Conservation (phyloP, 805 yeast species). For the Candida maltosa region DNA sequence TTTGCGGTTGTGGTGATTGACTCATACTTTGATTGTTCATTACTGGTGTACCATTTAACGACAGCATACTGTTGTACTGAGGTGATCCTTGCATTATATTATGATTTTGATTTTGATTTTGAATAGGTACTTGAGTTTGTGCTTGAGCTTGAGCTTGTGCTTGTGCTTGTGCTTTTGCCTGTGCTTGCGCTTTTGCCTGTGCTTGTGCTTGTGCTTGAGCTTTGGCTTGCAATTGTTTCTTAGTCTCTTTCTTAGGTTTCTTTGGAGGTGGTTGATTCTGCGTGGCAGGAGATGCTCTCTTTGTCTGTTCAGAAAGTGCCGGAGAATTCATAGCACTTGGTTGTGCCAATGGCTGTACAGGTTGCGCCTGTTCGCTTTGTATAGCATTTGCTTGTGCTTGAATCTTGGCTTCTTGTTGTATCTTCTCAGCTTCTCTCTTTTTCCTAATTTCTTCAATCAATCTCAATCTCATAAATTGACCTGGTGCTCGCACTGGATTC, state of each 20-base stretch:
- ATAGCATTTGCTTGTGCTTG: conserved; percentile 28
- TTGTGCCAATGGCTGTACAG: neutral
- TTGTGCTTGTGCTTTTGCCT: conserved; percentile 11
- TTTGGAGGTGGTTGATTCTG: conserved; percentile 6
- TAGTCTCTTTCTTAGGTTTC: conserved; percentile 9
- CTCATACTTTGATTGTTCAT: conserved; percentile 10
- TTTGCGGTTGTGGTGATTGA: conserved; percentile 4
- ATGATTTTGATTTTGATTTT: conserved; percentile 4
- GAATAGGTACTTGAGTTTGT: conserved; percentile 5
- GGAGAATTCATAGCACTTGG: conserved; percentile 2
- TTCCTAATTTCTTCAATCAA: conserved; percentile 85
- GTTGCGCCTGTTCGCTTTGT: conserved; percentile 5
- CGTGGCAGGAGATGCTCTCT: neutral
- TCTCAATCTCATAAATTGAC: conserved; percentile 80
- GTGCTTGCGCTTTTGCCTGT: conserved; percentile 10
- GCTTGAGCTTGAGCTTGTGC: conserved; percentile 9
- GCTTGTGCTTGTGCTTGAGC: conserved; percentile 14
- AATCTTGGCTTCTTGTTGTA: conserved; percentile 37
- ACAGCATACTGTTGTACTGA: conserved; percentile 12
- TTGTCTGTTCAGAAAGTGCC: neutral
- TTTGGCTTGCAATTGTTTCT: conserved; percentile 16
- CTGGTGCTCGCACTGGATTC: conserved; percentile 23
- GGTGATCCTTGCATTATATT: conserved; percentile 12
- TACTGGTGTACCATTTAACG: conserved; percentile 10
- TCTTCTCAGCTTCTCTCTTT: conserved; percentile 48